A percentile compares a stretch with the other conserved stretches of the same genome.
phyloP scores from a whole-genome alignment of 202 grass and related monocot species.

The Panicum hallii region DNA sequence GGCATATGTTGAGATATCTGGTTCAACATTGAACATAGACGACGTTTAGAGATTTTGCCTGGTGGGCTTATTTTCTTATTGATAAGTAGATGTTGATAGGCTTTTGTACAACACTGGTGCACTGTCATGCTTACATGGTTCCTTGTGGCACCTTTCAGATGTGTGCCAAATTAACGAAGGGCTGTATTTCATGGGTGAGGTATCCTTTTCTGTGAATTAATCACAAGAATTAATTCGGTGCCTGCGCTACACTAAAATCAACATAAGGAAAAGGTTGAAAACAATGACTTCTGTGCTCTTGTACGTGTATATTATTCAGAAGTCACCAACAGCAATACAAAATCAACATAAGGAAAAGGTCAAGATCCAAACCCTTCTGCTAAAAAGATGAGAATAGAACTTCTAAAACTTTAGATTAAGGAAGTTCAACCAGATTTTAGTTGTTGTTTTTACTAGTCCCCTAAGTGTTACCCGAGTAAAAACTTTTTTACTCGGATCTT shows the following conservation, averaged over 20 bases:
- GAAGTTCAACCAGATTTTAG: no score
- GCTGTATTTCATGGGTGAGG: background rate
- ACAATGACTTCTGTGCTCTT: background rate
- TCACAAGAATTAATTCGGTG: background rate
- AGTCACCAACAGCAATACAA: background rate
- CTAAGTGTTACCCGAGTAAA: no score
- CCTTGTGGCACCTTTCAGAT: background rate
- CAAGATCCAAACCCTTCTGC: no score
- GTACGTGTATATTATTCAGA: background rate
- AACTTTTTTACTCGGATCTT: no score
- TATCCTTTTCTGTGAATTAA: background rate
- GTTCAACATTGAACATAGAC: slow-evolving; percentile 33
- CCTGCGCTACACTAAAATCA: background rate
- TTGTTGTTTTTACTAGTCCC: no score
- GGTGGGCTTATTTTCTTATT: slow-evolving; percentile 13
- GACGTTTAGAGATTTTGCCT: slow-evolving; percentile 33
- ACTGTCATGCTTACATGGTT: background rate
- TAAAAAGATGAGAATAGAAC: no score
- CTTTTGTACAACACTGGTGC: slow-evolving; percentile 20
- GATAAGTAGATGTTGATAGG: slow-evolving; percentile 28
- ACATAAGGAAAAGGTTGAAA: background rate
- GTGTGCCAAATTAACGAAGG: background rate
- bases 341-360: background rate
- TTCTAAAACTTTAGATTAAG: no score
- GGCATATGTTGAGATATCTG: slow-evolving; percentile 77